phyloP scores from a whole-genome alignment of 2,329 filamentous ascomycete genomes.

The Gyromitra esculenta region DNA sequence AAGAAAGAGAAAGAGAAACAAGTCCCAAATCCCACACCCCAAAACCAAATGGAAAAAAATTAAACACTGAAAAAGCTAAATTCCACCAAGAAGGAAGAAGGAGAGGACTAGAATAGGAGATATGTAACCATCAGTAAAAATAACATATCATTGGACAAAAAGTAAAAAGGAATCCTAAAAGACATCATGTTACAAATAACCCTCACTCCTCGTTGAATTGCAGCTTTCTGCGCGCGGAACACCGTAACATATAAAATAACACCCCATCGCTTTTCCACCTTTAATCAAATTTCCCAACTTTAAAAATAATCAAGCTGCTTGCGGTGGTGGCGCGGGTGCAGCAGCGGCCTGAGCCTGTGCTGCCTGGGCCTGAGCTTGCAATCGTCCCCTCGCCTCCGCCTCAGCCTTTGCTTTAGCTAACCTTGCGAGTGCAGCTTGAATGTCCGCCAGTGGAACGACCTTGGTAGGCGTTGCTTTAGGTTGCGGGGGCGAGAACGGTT shows the following conservation, averaged over 20 bases:
- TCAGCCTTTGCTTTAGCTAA: constrained; percentile 47
- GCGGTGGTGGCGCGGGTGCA: constrained; percentile 34
- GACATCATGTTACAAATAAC: constrained; percentile 46
- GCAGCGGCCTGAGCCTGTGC: constrained; percentile 36
- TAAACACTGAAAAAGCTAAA: constrained; percentile 24
- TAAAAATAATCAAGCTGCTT: constrained; percentile 17
- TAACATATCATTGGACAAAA: constrained; percentile 29
- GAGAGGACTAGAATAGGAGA: constrained; percentile 22
- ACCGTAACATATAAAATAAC: constrained; percentile 38
- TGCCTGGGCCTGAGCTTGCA: constrained; percentile 41
- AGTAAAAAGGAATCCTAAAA: constrained; percentile 24
- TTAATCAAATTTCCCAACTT: background rate
- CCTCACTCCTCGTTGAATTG: constrained; percentile 10
- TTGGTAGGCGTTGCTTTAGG: constrained; percentile 42
- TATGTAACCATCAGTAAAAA: constrained; percentile 35
- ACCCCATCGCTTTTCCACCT: background rate
- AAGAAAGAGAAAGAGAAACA: constrained; percentile 31
- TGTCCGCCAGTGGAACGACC: constrained; percentile 49
- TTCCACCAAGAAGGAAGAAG: constrained; percentile 16
- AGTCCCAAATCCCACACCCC: constrained; percentile 45
- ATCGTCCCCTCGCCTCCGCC: constrained; percentile 30
- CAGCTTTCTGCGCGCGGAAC: constrained; percentile 15
- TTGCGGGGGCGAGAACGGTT: constrained; percentile 4
- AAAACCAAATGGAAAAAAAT: constrained; percentile 36
- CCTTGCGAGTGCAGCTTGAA: constrained; percentile 50